Base-by-base conservation (phyloP, 768 basidiomycete species). In the Psilocybe sp. region DNA sequence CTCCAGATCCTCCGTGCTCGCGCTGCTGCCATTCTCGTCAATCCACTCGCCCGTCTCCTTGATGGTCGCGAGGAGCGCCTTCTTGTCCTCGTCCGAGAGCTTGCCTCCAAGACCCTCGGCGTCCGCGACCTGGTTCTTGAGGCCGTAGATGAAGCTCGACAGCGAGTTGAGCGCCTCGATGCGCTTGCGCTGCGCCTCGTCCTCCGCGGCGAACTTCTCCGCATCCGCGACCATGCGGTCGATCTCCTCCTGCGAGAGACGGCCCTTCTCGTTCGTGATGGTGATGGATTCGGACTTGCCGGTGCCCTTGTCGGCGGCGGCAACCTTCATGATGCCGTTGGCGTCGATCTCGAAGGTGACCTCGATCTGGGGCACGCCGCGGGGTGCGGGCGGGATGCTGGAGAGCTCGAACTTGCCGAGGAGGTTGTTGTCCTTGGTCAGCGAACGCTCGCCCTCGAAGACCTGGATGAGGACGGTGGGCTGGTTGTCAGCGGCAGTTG, bases 391-490 rank as follows among this genome's bases (percentile, higher is more conserved):
- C 31, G 96, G 94, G 53, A 98, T 97, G 51, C 90, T 66, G 40
- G 82, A 87, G 35, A 98, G 84, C 71, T 97, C 94, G 69, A 97
- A 98, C 69, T 94, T 94, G 73, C 96, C 95, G 59, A 98, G 88
- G 44, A 88, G 85, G 76, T 97, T 96, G 82, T 97, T 98, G 75
- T 98, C 96, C 84, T 96, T 96, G 57, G 96, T 98, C 62, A 97
- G 75, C 41, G 92, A 84, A 65, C 96, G 93, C 75, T 98, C 95
- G 69, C 95, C 95, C 79, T 98, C 95, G 68, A 77, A 98, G 56
- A 98, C 96, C 71, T 98, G 95, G 71, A 98, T 95, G 42, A 98
- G 74, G 60, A 98, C 95, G 46, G 92, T 94, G 41, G 90, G 92
- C 73, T 98, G 89, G 77, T 92, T 93, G 64, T 93, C 90, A 45